Percentiles rank a stretch among this genome's conserved stretches.
Conservation (phyloP, 2,329 filamentous ascomycete genomes). For the Phyllosticta paracitricarpa region DNA sequence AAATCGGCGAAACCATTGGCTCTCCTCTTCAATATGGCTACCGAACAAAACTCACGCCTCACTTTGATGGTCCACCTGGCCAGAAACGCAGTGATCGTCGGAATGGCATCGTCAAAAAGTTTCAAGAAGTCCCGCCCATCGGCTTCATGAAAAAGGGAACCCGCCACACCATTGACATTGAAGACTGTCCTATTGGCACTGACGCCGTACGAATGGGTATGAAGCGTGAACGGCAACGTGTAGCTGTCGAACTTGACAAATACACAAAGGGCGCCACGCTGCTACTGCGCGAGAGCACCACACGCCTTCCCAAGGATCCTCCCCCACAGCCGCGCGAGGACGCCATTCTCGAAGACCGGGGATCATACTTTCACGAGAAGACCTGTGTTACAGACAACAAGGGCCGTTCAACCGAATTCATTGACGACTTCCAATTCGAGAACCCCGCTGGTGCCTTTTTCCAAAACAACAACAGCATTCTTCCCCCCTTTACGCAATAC, state of each 20-base stretch:
- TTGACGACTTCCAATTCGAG: slow-evolving; percentile 73
- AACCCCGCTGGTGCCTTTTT: slow-evolving; percentile 95
- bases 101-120: slow-evolving; percentile 45
- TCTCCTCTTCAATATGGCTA: slow-evolving; percentile 89
- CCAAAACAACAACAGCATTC: slow-evolving; percentile 99
- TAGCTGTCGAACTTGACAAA: slow-evolving; percentile 56
- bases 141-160: slow-evolving; percentile 87
- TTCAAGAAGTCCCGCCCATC: slow-evolving; percentile 62
- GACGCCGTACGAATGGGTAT: slow-evolving; percentile 73
- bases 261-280: slow-evolving; percentile 82
- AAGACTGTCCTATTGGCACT: slow-evolving; percentile 94
- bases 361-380: slow-evolving; percentile 64
- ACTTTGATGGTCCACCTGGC: slow-evolving; percentile 71
- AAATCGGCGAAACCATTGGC: slow-evolving; percentile 73
- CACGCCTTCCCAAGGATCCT: slow-evolving; percentile 39
- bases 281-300: slow-evolving; percentile 76
- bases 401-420: slow-evolving; percentile 73
- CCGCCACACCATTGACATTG: slow-evolving; percentile 76
- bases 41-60: slow-evolving; percentile 91
- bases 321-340: slow-evolving; percentile 21
- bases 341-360: slow-evolving; percentile 36
- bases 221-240: slow-evolving; percentile 65
- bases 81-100: slow-evolving; percentile 36
- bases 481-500: slow-evolving; percentile 75
- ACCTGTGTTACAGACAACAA: slow-evolving; percentile 83